phyloP scores from a whole-genome alignment of 768 basidiomycete genomes.

The Auriscalpium vulgare region DNA sequence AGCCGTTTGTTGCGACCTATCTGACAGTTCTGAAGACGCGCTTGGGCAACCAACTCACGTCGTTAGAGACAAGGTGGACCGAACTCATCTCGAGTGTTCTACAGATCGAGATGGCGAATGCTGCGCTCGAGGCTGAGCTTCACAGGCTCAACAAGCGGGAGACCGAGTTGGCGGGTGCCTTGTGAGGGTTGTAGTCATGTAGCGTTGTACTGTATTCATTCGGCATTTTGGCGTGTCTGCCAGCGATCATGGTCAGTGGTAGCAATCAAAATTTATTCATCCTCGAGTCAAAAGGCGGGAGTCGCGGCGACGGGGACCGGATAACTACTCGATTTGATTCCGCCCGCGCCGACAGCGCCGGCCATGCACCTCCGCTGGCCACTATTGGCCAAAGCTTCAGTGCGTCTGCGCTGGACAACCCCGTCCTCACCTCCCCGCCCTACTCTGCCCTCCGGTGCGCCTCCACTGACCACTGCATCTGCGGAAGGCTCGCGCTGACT shows the following conservation, averaged over 20 bases:
- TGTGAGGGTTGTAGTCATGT: conserved; percentile 1
- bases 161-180: conserved; percentile 45
- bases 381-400: background rate
- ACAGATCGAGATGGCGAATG: conserved; percentile 94
- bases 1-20: background rate
- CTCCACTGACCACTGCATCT: background rate
- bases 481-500: background rate
- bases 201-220: background rate
- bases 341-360: background rate
- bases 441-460: background rate
- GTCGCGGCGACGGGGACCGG: background rate
- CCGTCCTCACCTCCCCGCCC: background rate
- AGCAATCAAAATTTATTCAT: no score
- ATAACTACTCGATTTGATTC: background rate
- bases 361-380: background rate
- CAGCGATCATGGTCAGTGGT: no score
- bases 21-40: conserved; percentile 45
- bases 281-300: no score
- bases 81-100: conserved; percentile 84
- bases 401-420: background rate
- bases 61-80: conserved; percentile 86
- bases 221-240: no score
- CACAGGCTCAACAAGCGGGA: conserved; percentile 49
- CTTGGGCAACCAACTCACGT: conserved; percentile 69
- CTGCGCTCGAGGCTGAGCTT: conserved; percentile 79